These are phyloP conservation scores for Lasiodiplodia theobromae DNA, from an alignment of 2,329 filamentous ascomycete genomes.

Conservation along the genomic window DNA sequence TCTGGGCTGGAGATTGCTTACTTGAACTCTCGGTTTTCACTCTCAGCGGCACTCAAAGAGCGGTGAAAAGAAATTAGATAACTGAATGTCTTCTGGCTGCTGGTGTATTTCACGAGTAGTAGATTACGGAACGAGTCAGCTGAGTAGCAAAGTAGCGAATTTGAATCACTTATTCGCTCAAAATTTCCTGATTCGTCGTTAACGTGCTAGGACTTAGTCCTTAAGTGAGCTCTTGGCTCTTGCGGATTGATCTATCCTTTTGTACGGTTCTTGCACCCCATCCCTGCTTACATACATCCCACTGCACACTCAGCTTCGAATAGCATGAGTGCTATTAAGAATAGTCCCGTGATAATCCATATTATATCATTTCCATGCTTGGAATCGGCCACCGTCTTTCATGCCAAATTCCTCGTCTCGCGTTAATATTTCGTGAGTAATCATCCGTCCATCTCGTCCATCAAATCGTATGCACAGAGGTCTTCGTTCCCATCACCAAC, in stretches of 20 bases:
- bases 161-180: constrained; percentile 8
- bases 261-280: not conserved
- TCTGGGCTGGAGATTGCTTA: not conserved
- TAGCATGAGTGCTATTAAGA: constrained; percentile 7
- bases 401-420: not conserved
- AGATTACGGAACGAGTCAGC: not conserved
- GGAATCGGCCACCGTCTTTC: not conserved
- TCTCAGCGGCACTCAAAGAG: not conserved
- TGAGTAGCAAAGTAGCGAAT: constrained; percentile 13
- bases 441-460: constrained; percentile 13
- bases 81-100: not conserved
- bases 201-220: too few relatives aligned
- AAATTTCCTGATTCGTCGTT: not conserved
- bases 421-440: not conserved
- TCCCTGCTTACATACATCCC: not conserved
- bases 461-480: constrained; percentile 24
- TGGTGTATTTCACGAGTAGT: too few relatives aligned
- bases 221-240: not conserved
- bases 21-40: not conserved
- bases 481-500: not conserved
- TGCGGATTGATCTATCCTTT: not conserved
- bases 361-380: constrained; percentile 6
- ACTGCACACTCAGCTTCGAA: not conserved
- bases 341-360: constrained; percentile 7
- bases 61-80: not conserved